Base-by-base conservation (phyloP, 2,329 filamentous ascomycete genomes). In the Trichoderma polysporum region DNA sequence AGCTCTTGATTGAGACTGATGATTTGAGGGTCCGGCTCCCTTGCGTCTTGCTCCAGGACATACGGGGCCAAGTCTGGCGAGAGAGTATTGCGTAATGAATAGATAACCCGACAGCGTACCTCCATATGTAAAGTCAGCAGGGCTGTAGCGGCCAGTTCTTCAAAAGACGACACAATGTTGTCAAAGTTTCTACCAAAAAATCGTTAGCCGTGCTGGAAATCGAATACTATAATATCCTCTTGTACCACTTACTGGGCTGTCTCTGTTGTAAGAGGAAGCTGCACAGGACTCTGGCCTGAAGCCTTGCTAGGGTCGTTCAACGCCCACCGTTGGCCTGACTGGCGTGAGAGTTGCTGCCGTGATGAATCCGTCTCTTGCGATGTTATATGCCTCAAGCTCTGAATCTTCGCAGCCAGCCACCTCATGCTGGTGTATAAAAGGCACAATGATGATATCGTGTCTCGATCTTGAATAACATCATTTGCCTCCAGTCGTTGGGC, bases 361-460 rank as follows among this genome's bases (percentile, higher is more conserved):
- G 88, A 85, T 35, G 88, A 88, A 77, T 93, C 88, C 41, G 87
- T 86, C 53, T 91, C 88, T 68, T 90, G 88, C 61, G 86, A 84
- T 22, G 92, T 94, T 73, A 97, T 93, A 74, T 94, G 90, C 49
- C 95, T 88, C 62, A 99, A 84, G 66, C 91, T 85, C n/a, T 85
- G 82, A 49, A 97, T 88, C 79, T 94, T 95, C 72, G 90, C 90
- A 22, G 91, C 89, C 39, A 99, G 87, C 95, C 95, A 99, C 82
- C 96, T 95, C 93, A 98, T 97, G 81, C 94, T 97, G 58, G 94
- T 97, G 78, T 97, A 96, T 39, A 99, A 83, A 45, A 97, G 85
- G 72, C 94, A 97, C 4, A 99, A 81, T 4, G 91, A 91, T 50
- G 90, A 88, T 31, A 98, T 90, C 4, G 90, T 91, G 76, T 98